These are phyloP conservation scores for Aspergillus piperis DNA, from an alignment of 2,329 filamentous ascomycete genomes.

Conservation along the genomic window DNA sequence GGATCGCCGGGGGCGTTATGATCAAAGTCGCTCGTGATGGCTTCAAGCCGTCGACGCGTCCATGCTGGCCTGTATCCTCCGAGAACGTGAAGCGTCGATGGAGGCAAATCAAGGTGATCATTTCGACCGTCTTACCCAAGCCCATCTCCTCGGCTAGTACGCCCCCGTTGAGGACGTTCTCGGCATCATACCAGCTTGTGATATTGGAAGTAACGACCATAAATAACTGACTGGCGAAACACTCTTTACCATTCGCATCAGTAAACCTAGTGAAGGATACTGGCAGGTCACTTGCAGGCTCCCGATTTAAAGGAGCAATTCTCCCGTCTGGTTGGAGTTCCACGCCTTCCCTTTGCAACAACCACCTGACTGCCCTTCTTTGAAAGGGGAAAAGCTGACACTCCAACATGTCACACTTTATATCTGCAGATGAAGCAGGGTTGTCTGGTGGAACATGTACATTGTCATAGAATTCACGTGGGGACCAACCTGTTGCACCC, in stretches of 20 bases:
- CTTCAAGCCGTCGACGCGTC: slow-evolving; percentile 28
- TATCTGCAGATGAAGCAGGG: slow-evolving; percentile 32
- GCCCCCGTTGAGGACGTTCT: slow-evolving; percentile 41
- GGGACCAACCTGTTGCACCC: slow-evolving; percentile 28
- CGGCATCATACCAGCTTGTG: slow-evolving; percentile 35
- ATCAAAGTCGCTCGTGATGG: slow-evolving; percentile 61
- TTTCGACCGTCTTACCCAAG: slow-evolving; percentile 53
- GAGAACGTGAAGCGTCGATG: slow-evolving; percentile 33
- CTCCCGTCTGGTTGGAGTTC: slow-evolving; percentile 35
- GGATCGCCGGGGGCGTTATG: slow-evolving; percentile 62
- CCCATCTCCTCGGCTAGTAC: slow-evolving; percentile 56
- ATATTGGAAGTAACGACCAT: slow-evolving; percentile 42
- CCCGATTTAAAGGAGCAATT: slow-evolving; percentile 22
- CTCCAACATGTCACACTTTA: slow-evolving; percentile 38
- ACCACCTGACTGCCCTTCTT: slow-evolving; percentile 49
- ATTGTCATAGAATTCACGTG: slow-evolving; percentile 50
- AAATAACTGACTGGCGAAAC: slow-evolving; percentile 46
- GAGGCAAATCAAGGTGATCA: slow-evolving; percentile 49
- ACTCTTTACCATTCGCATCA: slow-evolving; percentile 42
- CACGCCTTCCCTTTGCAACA: slow-evolving; percentile 47
- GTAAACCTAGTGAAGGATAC: slow-evolving; percentile 40
- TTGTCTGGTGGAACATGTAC: slow-evolving; percentile 47
- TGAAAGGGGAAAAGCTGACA: slow-evolving; percentile 53
- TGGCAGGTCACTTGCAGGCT: slow-evolving; percentile 28
- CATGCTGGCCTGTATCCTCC: slow-evolving; percentile 19